These are phyloP conservation scores for Polyporus tsugae DNA, from an alignment of 1,284 basidiomycete genomes.

Conservation along the genomic window DNA sequence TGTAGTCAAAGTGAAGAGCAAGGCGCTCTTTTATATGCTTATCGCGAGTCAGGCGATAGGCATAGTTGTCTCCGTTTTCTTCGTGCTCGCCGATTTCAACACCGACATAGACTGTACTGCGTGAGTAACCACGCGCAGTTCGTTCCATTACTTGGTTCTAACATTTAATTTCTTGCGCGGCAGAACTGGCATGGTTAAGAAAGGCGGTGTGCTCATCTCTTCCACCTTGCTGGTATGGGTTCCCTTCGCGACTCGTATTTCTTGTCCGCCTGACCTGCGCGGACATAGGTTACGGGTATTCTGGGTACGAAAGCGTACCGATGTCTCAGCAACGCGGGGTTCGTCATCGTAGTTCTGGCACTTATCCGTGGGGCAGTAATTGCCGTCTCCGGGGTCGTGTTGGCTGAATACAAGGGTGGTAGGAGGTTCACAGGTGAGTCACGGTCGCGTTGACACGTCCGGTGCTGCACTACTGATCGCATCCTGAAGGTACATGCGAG, in stretches of 20 bases:
- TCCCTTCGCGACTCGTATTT: background rate
- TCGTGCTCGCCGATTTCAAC: conserved; percentile 57
- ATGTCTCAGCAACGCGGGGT: conserved; percentile 64
- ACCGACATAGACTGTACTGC: conserved; percentile 45
- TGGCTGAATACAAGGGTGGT: conserved; percentile 47
- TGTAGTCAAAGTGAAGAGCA: conserved; percentile 67
- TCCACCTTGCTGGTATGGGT: conserved; percentile 25
- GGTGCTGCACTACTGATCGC: conserved; percentile 1
- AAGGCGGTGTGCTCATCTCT: conserved; percentile 21
- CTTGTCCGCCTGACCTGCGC: conserved; percentile 7
- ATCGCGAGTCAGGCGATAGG: conserved; percentile 65
- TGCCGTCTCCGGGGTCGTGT: conserved; percentile 52
- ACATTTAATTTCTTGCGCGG: background rate
- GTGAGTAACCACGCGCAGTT: conserved; percentile 40
- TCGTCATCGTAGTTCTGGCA: conserved; percentile 54
- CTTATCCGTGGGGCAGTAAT: conserved; percentile 53
- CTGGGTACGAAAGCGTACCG: conserved; percentile 73
- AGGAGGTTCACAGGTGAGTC: conserved; percentile 56
- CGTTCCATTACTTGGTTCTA: conserved; percentile 10
- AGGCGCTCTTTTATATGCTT: conserved; percentile 62
- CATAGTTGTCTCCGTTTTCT: conserved; percentile 52
- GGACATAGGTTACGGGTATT: conserved; percentile 66
- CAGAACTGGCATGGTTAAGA: conserved; percentile 28
- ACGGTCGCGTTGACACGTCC: background rate
- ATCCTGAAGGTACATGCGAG: conserved; percentile 35